Conservation (phyloP, 1,139 yeast genomes). For the Candida frijolesensis region DNA sequence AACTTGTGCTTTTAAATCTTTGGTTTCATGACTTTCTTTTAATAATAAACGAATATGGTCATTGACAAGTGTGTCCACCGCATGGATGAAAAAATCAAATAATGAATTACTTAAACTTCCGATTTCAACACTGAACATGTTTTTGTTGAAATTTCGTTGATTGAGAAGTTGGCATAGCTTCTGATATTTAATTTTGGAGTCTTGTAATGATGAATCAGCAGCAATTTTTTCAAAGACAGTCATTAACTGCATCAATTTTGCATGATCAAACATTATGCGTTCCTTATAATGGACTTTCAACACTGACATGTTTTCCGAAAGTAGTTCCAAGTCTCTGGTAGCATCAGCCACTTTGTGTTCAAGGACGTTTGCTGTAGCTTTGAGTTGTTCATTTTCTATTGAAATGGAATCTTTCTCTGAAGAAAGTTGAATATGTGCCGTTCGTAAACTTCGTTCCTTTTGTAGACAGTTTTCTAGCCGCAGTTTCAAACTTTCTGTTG, state of each 20-base stretch:
- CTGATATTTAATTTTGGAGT: conserved; percentile 55
- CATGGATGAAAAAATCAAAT: conserved; percentile 59
- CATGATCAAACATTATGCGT: conserved; percentile 37
- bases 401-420: conserved; percentile 43
- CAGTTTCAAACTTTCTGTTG: conserved; percentile 26
- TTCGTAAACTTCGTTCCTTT: conserved; percentile 48
- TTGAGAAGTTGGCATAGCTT: conserved; percentile 28
- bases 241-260: conserved; percentile 45
- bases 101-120: conserved; percentile 55
- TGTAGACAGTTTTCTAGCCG: conserved; percentile 48
- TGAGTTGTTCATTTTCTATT: conserved; percentile 36
- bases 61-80: conserved; percentile 57
- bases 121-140: conserved; percentile 30
- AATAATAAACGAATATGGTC: conserved; percentile 55
- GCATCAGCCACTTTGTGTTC: conserved; percentile 15
- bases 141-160: conserved; percentile 14
- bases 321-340: conserved; percentile 18
- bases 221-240: conserved; percentile 55
- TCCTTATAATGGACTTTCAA: conserved; percentile 43
- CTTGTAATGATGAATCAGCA: conserved; percentile 58
- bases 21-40: conserved; percentile 31
- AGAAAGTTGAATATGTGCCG: conserved; percentile 51
- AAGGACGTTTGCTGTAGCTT: conserved; percentile 6
- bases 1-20: conserved; percentile 23
- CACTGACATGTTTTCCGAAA: conserved; percentile 21